Evolutionary conservation across 2,329 filamentous ascomycete genomes (phyloP), one percentile per base, ranked within the genome.

Genomic region (Calonectria naviculata): DNA sequence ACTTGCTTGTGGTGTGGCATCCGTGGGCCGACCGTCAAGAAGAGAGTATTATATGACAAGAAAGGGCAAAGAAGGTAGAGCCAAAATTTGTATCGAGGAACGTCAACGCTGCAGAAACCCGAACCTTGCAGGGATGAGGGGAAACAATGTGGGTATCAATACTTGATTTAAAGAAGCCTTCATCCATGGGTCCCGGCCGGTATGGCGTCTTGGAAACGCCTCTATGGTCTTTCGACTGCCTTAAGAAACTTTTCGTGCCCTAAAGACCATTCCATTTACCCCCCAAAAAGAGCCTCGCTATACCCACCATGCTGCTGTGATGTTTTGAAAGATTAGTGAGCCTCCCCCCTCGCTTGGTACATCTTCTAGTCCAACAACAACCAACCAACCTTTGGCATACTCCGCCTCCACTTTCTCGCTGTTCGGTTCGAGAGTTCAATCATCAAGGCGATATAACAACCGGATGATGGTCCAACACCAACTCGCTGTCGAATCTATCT

Each of bases 401-500:
- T 54, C 58, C 34, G 34, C 71, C 52, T 36, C 1, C 12, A 9
- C 38, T 64, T 12, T 61, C 28, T 26, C 6, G 34, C 64, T 10
- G 46, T 26, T 36, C 38, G 19, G n/a, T 29, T 24, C 21, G 19
- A 15, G 6, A 38, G 34, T 28, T 58, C 61, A 79, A 65, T 79
- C 77, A 4, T 79, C 83, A 49, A 86, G 71, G 24, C 79, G 79
- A 70, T 87, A 90, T 36, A 90, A 74, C 10, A 83, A 81, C 78
- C 84, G 84, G 61, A 88, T 77, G 26, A 90, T 81, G 38, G 82
- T 82, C 88, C 88, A 91, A 71, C 87, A 87, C 89, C 89, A 91
- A 34, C 83, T 81, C 4, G 89, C 88, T 19, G 89, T 87, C 0
- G 83, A 83, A 76, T 92, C 90, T 29, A 87, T 83, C 64, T 83